Evolutionary conservation across 768 basidiomycete species (phyloP).

Genomic region (Albatrellus ellisii): DNA sequence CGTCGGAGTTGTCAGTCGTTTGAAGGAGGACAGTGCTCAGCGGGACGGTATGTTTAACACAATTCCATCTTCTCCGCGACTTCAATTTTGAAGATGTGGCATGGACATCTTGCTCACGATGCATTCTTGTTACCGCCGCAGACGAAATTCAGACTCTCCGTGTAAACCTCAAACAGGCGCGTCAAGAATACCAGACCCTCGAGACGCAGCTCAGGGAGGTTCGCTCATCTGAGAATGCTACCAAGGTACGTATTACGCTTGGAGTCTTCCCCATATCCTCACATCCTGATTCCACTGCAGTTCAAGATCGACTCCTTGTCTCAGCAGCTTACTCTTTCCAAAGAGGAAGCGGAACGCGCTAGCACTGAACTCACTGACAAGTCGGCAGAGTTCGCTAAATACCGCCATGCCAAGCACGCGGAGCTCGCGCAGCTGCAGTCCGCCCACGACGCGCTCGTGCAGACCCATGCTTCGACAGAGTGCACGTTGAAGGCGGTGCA

Average conservation of each 20-base stretch:
- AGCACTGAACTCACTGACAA: slow-evolving; percentile 56
- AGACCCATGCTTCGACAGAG: slow-evolving; percentile 53
- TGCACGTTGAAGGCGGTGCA: slow-evolving; percentile 63
- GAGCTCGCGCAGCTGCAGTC: slow-evolving; percentile 68
- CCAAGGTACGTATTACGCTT: slow-evolving; percentile 35
- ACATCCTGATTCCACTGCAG: slow-evolving; percentile 23
- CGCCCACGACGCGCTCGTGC: slow-evolving; percentile 57
- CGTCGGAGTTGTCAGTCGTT: slow-evolving; percentile 65
- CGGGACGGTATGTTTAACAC: slow-evolving; percentile 47
- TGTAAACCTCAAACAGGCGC: slow-evolving; percentile 55
- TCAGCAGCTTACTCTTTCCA: slow-evolving; percentile 70
- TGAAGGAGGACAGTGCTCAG: slow-evolving; percentile 63
- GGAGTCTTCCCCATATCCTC: not conserved
- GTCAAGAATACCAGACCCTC: slow-evolving; percentile 55
- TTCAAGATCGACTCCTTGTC: slow-evolving; percentile 79
- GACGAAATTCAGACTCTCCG: slow-evolving; percentile 66
- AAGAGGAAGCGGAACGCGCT: slow-evolving; percentile 62
- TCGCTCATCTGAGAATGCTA: slow-evolving; percentile 62
- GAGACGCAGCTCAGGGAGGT: slow-evolving; percentile 63
- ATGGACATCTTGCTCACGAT: not conserved
- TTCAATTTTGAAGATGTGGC: not conserved
- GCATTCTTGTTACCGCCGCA: slow-evolving; percentile 16
- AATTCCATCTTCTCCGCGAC: not conserved
- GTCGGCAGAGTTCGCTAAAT: slow-evolving; percentile 74
- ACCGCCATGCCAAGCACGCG: slow-evolving; percentile 68